A percentile compares a stretch with the other conserved stretches of the same genome.
Conservation (phyloP, 140 eudicot species). For the Oenanthe javanica region DNA sequence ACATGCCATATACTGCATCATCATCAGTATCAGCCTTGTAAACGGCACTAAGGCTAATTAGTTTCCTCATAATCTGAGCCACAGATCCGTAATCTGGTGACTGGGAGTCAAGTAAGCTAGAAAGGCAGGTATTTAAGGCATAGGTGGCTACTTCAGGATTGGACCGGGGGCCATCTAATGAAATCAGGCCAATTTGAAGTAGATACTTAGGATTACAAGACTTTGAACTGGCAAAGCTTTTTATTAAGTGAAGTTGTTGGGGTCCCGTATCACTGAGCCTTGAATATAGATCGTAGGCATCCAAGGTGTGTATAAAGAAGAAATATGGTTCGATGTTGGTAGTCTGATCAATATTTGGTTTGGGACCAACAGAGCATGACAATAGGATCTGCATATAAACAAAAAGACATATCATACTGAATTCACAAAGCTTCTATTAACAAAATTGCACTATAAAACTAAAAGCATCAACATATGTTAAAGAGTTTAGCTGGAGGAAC, state of each 20-base stretch:
- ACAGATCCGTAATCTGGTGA: constrained; percentile 69
- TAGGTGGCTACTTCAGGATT: constrained; percentile 69
- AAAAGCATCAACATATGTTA: background rate
- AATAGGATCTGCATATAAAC: constrained; percentile 49
- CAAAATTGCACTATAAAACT: background rate
- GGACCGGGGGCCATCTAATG: constrained; percentile 64
- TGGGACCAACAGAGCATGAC: constrained; percentile 25
- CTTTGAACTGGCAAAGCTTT: constrained; percentile 58
- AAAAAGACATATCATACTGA: background rate
- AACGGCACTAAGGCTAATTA: constrained; percentile 35
- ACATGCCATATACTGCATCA: constrained; percentile 47
- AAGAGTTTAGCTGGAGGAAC: background rate
- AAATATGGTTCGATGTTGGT: constrained; percentile 49
- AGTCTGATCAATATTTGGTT: constrained; percentile 32
- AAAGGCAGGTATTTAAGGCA: constrained; percentile 57
- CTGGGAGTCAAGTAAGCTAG: constrained; percentile 67
- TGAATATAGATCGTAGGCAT: constrained; percentile 64
- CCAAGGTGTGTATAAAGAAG: constrained; percentile 57
- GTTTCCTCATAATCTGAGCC: constrained; percentile 61
- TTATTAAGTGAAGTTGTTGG: constrained; percentile 56
- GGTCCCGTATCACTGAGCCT: constrained; percentile 50
- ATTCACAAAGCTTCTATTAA: background rate
- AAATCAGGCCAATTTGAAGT: constrained; percentile 60
- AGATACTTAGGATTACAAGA: constrained; percentile 63
- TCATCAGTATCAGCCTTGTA: constrained; percentile 49